Base-by-base conservation (phyloP, 2,329 filamentous ascomycete genomes). In the Calonectria crousiana region DNA sequence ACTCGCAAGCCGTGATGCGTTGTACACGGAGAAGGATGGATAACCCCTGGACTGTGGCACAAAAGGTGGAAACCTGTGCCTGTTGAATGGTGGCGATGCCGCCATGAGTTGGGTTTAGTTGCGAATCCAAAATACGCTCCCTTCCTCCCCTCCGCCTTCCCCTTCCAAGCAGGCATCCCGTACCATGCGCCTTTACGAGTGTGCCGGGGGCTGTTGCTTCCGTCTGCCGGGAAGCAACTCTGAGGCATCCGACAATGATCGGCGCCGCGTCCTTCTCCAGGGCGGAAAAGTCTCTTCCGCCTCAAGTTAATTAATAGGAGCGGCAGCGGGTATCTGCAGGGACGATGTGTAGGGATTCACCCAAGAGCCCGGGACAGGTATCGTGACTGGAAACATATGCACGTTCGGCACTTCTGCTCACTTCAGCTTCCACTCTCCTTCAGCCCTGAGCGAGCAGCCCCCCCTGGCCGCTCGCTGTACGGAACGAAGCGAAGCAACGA, bases 381-480 rank as follows among this genome's bases (percentile, higher is more conserved):
- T 60, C 56, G 56, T 60, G 56, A 41, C 56, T 60, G 8, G 56
- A 60, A 60, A 41, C 56, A 60, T 41, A 60, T 60, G 56, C 56
- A 41, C 56, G 34, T 36, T 14, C 56, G 56, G 32, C 53, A 38
- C 32, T 26, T 38, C 4, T 11, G 20, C 41, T 2, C 20, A n/a
- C 41, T 47, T 41, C 38, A 41, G 38, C 38, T 41, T 41, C 14
- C 38, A 8, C 14, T 14, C 5, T 44, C 18, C 41, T 47, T 47
- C 41, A 47, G 41, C 41, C 41, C 41, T 47, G 41, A 47, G n/a
- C 16, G 9, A 47, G 41, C 8, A n/a, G n/a, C n/a, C n/a, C 41
- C 6, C 41, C 41, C 41, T 9, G 41, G 20, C 18, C 20, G 41
- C 20, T n/a, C 41, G 41, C 20, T 47, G 41, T n/a, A 28, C 56